Evolutionary conservation across 345 rosid species (phyloP).

Genomic region (Laguncularia racemosa): DNA sequence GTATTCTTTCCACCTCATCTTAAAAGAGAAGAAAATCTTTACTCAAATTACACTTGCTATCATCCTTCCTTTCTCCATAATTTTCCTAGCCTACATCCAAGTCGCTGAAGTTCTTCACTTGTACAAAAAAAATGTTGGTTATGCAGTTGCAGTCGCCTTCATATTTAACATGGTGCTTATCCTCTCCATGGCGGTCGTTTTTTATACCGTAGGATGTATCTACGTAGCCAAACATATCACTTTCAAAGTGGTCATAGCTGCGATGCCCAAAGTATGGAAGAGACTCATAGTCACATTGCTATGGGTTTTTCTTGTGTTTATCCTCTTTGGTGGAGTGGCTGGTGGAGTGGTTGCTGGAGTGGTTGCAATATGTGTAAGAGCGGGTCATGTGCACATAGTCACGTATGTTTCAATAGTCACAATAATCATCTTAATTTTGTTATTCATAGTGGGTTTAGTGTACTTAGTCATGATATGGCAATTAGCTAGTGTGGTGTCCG

Average conservation of each 20-base stretch:
- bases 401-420: neutral
- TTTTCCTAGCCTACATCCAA: too few species aligned
- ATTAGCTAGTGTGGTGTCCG: slow-evolving; percentile 44
- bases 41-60: too few species aligned
- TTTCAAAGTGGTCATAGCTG: slow-evolving; percentile 30
- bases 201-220: slow-evolving; percentile 39
- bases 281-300: slow-evolving; percentile 39
- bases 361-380: neutral
- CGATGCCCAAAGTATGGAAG: slow-evolving; percentile 56
- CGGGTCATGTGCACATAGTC: too few species aligned
- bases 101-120: too few species aligned
- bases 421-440: neutral
- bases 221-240: slow-evolving; percentile 26
- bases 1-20: too few species aligned
- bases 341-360: too few species aligned
- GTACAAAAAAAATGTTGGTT: too few species aligned
- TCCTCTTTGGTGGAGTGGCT: slow-evolving; percentile 12
- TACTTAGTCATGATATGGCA: slow-evolving; percentile 39
- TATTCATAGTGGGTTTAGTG: slow-evolving; percentile 17
- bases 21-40: too few species aligned
- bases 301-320: slow-evolving; percentile 14
- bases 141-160: slow-evolving; percentile 9
- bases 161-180: slow-evolving; percentile 18
- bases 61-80: too few species aligned
- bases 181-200: slow-evolving; percentile 46